phyloP scores from a whole-genome alignment of 202 grass and related monocot species.

The Zoysia matrella region DNA sequence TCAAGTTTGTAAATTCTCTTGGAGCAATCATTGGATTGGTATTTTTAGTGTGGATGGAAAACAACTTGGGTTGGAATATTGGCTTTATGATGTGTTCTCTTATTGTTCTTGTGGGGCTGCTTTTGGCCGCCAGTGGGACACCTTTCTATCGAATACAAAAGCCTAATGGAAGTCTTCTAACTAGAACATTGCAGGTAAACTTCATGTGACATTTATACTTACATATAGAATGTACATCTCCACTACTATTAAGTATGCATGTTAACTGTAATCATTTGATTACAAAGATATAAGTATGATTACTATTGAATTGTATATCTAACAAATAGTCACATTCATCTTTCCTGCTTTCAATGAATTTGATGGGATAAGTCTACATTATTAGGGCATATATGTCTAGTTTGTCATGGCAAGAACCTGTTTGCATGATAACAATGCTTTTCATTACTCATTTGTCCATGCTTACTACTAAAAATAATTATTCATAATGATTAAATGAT shows the following conservation, averaged over 20 bases:
- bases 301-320: too few relatives aligned
- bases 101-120: conserved; percentile 51
- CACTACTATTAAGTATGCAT: not conserved
- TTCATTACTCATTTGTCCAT: too few relatives aligned
- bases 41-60: conserved; percentile 73
- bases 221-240: not conserved
- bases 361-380: too few relatives aligned
- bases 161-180: conserved; percentile 55
- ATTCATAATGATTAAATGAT: not conserved
- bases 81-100: conserved; percentile 63
- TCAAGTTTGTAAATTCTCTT: conserved; percentile 54
- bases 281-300: too few relatives aligned
- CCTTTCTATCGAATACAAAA: conserved; percentile 59
- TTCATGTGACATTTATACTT: not conserved
- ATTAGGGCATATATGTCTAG: too few relatives aligned
- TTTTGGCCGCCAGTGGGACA: conserved; percentile 51
- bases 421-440: too few relatives aligned
- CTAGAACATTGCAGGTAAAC: conserved; percentile 66
- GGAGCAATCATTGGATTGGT: conserved; percentile 59
- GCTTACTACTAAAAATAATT: not conserved
- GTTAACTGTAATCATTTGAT: not conserved
- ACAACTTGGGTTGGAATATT: conserved; percentile 67
- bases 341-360: too few relatives aligned
- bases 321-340: too few relatives aligned
- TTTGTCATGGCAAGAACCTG: too few relatives aligned